Percentiles rank a stretch among this genome's conserved stretches.
Conservation (phyloP, 1,284 basidiomycete species). For the Microbotryum intermedium region DNA sequence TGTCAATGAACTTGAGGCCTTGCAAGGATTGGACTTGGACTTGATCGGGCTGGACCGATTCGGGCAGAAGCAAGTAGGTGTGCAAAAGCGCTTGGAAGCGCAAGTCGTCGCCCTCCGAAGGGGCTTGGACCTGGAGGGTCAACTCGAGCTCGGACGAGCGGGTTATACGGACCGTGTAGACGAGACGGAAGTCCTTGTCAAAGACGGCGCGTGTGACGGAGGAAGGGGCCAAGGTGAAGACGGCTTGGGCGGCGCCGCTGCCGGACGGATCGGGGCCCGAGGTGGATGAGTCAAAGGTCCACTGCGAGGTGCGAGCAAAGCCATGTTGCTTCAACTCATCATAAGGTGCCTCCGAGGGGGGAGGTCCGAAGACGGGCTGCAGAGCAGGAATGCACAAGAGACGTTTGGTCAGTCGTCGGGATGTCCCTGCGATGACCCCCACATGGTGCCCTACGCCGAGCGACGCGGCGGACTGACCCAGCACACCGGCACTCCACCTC, state of each 20-base stretch:
- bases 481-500: slow-evolving; percentile 35
- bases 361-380: slow-evolving; percentile 33
- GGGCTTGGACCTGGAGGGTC: slow-evolving; percentile 18
- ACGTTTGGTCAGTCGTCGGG: too few relatives aligned
- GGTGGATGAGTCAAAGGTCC: slow-evolving; percentile 11
- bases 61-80: slow-evolving; percentile 38
- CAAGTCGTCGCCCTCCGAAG: slow-evolving; percentile 6
- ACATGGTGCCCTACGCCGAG: not conserved
- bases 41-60: slow-evolving; percentile 18
- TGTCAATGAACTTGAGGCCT: slow-evolving; percentile 32
- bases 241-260: slow-evolving; percentile 25
- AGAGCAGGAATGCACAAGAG: not conserved
- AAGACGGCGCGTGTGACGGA: slow-evolving; percentile 30
- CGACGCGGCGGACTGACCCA: slow-evolving; percentile 16
- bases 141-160: slow-evolving; percentile 1
- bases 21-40: slow-evolving; percentile 26
- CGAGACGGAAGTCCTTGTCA: slow-evolving; percentile 13
- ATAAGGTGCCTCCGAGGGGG: slow-evolving; percentile 23
- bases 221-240: slow-evolving; percentile 13
- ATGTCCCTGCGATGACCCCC: not conserved
- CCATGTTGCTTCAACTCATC: slow-evolving; percentile 35
- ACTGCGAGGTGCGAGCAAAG: slow-evolving; percentile 31
- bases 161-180: slow-evolving; percentile 34
- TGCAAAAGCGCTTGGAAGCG: slow-evolving; percentile 42
- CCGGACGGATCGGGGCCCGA: slow-evolving; percentile 3